Conservation (phyloP, 208 protist species). For the Trichomonas gallinae region DNA sequence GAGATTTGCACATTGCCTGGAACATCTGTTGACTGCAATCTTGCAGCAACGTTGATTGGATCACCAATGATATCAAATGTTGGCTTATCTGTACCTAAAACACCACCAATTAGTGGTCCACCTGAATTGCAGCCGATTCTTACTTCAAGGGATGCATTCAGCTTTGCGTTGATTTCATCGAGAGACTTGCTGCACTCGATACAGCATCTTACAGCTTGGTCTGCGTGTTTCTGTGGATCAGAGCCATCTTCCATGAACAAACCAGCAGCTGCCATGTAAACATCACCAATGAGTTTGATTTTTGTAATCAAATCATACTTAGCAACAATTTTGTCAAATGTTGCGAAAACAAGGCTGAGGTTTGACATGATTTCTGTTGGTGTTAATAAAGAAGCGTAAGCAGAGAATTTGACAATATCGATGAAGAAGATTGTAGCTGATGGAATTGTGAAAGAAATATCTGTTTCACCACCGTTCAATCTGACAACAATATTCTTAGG, state of each 20-base stretch:
- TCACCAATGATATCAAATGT: slow-evolving; percentile 14
- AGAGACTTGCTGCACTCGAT: not conserved
- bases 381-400: not conserved
- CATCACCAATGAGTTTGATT: slow-evolving; percentile 13
- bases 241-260: not conserved
- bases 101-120: not conserved
- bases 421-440: not conserved
- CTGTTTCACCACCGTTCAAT: not conserved
- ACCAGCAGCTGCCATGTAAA: not conserved
- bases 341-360: not conserved
- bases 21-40: not conserved
- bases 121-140: not conserved
- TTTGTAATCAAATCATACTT: not conserved
- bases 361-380: not conserved
- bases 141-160: not conserved
- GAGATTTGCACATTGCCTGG: not conserved
- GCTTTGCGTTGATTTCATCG: not conserved
- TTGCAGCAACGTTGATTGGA: not conserved
- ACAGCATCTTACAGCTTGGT: not conserved
- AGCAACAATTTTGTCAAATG: not conserved
- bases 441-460: not conserved
- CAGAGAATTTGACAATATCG: not conserved
- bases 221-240: not conserved
- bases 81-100: not conserved
- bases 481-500: slow-evolving; percentile 8